Percentiles rank a stretch among this genome's conserved stretches.
Evolutionary conservation across 306 rosid genomes (phyloP).

Genomic region (Corylus heterophylla): DNA sequence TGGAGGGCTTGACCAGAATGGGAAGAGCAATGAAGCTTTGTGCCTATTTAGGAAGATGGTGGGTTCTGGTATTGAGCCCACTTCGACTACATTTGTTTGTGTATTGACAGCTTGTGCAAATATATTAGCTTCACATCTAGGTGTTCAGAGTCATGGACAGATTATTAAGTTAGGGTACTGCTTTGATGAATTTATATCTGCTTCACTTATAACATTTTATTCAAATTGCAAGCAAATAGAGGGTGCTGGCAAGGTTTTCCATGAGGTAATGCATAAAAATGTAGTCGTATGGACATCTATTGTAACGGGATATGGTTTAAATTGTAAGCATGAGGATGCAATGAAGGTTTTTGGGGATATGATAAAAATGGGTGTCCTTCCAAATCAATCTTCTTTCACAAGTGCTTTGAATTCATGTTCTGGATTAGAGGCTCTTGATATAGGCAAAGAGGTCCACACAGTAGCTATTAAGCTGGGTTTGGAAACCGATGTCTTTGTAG

Average conservation of each 20-base stretch:
- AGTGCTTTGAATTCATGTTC: constrained; percentile 87
- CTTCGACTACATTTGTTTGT: constrained; percentile 61
- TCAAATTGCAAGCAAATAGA: constrained; percentile 60
- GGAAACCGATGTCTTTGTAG: constrained; percentile 55
- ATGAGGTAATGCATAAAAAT: constrained; percentile 45
- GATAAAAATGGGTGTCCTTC: constrained; percentile 43
- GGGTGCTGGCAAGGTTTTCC: constrained; percentile 42
- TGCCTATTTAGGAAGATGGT: constrained; percentile 55
- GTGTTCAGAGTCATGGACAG: constrained; percentile 65
- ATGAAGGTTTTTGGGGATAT: constrained; percentile 59
- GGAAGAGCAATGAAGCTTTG: constrained; percentile 63
- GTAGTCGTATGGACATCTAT: constrained; percentile 90
- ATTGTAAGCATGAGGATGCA: constrained; percentile 50
- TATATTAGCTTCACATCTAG: constrained; percentile 32
- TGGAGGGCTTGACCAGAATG: constrained; percentile 70
- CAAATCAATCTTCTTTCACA: constrained; percentile 80
- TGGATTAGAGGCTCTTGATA: constrained; percentile 73
- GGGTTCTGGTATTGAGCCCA: constrained; percentile 34
- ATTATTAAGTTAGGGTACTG: constrained; percentile 49
- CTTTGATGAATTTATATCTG: constrained; percentile 58
- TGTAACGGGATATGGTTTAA: constrained; percentile 68
- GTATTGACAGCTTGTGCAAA: constrained; percentile 70
- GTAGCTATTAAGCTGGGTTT: constrained; percentile 55
- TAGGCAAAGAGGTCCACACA: constrained; percentile 60
- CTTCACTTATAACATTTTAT: constrained; percentile 77